Evolutionary conservation across 2,329 filamentous ascomycete genomes (phyloP).

Genomic region (Ascochyta fabae): DNA sequence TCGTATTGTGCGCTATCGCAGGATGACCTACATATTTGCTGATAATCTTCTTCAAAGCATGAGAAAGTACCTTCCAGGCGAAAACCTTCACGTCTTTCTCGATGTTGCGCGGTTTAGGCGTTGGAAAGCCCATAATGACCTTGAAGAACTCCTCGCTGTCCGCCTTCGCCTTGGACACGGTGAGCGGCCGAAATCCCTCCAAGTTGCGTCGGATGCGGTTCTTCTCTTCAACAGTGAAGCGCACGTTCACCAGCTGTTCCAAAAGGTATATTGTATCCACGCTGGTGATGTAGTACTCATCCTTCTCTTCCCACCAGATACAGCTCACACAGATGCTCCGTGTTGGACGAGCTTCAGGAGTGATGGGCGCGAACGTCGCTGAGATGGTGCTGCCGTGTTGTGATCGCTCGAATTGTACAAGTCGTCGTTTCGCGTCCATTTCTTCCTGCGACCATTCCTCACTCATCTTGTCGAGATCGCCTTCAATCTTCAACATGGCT

Average conservation of each 20-base stretch:
- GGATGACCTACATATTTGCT: conserved; percentile 79
- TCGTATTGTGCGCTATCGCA: conserved; percentile 27
- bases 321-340: conserved; percentile 96
- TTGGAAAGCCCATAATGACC: conserved; percentile 96
- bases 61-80: conserved; percentile 87
- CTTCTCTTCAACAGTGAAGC: conserved; percentile 97
- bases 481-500: conserved; percentile 82
- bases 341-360: conserved; percentile 77
- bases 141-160: conserved; percentile 99
- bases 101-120: conserved; percentile 94
- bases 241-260: conserved; percentile 83
- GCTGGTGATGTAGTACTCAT: conserved; percentile 91
- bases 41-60: conserved; percentile 96
- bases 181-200: conserved; percentile 90
- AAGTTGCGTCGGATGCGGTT: conserved; percentile 95
- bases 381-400: conserved; percentile 84
- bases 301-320: conserved; percentile 94
- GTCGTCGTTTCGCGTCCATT: conserved; percentile 75
- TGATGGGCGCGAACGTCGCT: conserved; percentile 78
- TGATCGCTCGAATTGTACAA: conserved; percentile 86
- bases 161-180: conserved; percentile 88
- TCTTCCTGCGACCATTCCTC: conserved; percentile 85
- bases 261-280: conserved; percentile 97
- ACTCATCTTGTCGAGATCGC: conserved; percentile 84
- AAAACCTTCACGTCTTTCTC: conserved; percentile 99